Percentiles rank a stretch among this genome's conserved stretches.
Evolutionary conservation across 2,329 filamentous ascomycete genomes (phyloP).

Genomic region (Alternaria viburni): DNA sequence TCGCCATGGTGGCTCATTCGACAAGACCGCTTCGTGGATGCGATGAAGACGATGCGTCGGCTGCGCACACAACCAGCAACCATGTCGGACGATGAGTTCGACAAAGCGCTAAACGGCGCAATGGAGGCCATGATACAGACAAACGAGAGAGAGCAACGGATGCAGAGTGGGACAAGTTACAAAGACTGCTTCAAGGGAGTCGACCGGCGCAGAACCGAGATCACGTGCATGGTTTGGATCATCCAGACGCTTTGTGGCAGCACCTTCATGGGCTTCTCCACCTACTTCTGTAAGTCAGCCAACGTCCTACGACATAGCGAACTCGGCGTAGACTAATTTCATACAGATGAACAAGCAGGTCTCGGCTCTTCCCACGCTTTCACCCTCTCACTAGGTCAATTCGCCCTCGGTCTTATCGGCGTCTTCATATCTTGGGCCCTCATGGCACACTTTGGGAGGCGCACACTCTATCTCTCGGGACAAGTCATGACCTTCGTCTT

Average conservation of each 20-base stretch:
- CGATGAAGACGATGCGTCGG: slow-evolving; percentile 52
- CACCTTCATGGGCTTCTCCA: slow-evolving; percentile 36
- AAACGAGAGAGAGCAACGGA: slow-evolving; percentile 74
- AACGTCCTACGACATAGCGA: accelerated
- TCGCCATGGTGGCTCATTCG: slow-evolving; percentile 77
- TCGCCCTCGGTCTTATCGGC: slow-evolving; percentile 46
- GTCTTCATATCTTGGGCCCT: slow-evolving; percentile 78
- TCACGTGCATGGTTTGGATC: slow-evolving; percentile 58
- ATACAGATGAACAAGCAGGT: slow-evolving; percentile 23
- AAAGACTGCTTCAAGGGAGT: slow-evolving; percentile 80
- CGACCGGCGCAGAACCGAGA: slow-evolving; percentile 78
- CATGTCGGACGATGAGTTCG: slow-evolving; percentile 13
- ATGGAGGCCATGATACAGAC: slow-evolving; percentile 77
- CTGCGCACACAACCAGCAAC: slow-evolving; percentile 14
- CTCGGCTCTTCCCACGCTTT: slow-evolving; percentile 8
- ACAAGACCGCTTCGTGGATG: slow-evolving; percentile 64
- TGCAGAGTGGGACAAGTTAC: slow-evolving; percentile 70
- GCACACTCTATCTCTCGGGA: slow-evolving; percentile 75
- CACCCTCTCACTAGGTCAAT: slow-evolving; percentile 13
- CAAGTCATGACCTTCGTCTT: slow-evolving; percentile 59
- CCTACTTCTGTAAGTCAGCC: slow-evolving; percentile 48
- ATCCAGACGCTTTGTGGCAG: slow-evolving; percentile 47
- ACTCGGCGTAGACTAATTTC: background rate
- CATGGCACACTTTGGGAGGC: slow-evolving; percentile 78
- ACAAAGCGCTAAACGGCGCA: background rate